These are phyloP conservation scores for button mushroom (Agaricus bisporus) DNA, from an alignment of 768 basidiomycete genomes.

Conservation along the genomic window DNA sequence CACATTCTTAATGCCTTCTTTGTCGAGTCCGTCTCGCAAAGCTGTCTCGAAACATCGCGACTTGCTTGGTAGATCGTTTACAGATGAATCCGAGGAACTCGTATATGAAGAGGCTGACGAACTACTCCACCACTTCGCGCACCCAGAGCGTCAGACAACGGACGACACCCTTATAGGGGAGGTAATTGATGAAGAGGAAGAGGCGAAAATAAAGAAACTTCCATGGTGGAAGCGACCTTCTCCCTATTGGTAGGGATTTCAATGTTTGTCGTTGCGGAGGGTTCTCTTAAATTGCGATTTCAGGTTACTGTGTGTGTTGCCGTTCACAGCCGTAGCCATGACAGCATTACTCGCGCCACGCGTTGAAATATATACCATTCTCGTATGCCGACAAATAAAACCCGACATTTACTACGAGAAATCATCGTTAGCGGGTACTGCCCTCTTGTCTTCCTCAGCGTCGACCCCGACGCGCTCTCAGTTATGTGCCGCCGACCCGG, in stretches of 20 bases:
- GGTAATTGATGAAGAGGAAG: conserved; percentile 21
- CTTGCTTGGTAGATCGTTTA: conserved; percentile 18
- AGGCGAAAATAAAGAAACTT: conserved; percentile 22
- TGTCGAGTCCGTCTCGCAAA: background rate
- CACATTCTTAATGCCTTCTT: background rate
- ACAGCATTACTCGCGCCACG: conserved; percentile 60
- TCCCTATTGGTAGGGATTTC: conserved; percentile 52
- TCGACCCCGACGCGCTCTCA: background rate
- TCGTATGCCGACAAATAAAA: conserved; percentile 63
- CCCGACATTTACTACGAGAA: conserved; percentile 40
- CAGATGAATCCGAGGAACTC: conserved; percentile 28
- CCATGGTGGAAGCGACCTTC: conserved; percentile 80
- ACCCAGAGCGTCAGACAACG: conserved; percentile 26
- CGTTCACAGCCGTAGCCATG: conserved; percentile 49
- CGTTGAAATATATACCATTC: conserved; percentile 67
- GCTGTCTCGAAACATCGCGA: background rate
- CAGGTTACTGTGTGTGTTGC: conserved; percentile 55
- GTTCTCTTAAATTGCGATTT: conserved; percentile 3
- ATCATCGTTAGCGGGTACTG: background rate
- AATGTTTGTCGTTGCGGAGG: background rate
- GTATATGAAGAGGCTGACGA: conserved; percentile 42
- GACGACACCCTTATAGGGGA: conserved; percentile 16
- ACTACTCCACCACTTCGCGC: conserved; percentile 38
- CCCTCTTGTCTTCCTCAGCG: background rate
- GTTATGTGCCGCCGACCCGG: conserved; percentile 60